These are phyloP conservation scores for Fragaria ananassa DNA, from an alignment of 306 rosid genomes.

Conservation along the genomic window DNA sequence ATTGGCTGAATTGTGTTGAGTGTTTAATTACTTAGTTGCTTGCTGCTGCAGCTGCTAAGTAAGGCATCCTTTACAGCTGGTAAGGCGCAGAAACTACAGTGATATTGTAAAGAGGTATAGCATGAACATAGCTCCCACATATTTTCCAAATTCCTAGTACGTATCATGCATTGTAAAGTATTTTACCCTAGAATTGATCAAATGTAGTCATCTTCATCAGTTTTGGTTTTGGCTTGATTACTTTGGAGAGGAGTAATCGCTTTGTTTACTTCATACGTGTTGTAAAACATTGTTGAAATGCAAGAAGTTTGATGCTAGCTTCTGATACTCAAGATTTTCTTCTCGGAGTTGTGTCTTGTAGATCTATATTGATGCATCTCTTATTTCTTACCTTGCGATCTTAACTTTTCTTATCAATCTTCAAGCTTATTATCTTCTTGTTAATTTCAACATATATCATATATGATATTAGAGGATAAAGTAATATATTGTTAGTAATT, in stretches of 20 bases:
- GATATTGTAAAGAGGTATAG: conserved; percentile 46
- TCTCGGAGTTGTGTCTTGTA: neutral
- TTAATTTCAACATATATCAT: neutral
- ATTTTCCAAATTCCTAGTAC: neutral
- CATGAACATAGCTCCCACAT: neutral
- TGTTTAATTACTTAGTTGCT: conserved; percentile 35
- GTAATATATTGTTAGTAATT: neutral
- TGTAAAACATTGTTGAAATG: neutral
- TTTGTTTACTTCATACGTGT: neutral
- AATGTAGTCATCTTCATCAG: neutral
- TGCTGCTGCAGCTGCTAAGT: conserved; percentile 45
- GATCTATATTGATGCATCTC: neutral
- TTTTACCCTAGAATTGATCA: neutral
- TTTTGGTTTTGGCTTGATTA: neutral
- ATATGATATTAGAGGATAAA: neutral
- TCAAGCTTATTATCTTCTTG: neutral
- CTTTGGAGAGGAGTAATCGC: neutral
- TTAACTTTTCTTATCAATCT: neutral
- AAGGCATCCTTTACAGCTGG: conserved; percentile 69
- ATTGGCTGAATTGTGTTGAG: conserved; percentile 30
- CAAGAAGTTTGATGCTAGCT: neutral
- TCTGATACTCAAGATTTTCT: neutral
- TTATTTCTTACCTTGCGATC: neutral
- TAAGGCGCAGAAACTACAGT: conserved; percentile 46
- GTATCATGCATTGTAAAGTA: neutral